Conservation (phyloP, 768 basidiomycete genomes). For the Termitomyces sp. region DNA sequence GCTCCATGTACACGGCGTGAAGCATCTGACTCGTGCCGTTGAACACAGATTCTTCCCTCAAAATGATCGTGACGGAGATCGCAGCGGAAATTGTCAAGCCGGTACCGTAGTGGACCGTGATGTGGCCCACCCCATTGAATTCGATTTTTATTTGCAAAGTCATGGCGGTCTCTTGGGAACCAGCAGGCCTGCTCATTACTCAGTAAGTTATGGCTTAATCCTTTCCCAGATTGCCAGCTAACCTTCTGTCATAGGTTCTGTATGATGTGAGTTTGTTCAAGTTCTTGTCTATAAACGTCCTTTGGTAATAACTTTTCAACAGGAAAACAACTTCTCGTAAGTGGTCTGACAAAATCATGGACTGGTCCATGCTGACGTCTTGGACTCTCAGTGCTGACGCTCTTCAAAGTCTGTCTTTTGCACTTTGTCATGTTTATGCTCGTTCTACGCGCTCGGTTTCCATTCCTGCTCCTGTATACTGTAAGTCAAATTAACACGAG, state of each 20-base stretch:
- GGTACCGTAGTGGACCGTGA: slow-evolving; percentile 75
- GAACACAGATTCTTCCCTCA: slow-evolving; percentile 29
- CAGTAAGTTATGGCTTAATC: slow-evolving; percentile 22
- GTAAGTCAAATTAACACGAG: slow-evolving; percentile 32
- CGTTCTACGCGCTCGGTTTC: slow-evolving; percentile 78
- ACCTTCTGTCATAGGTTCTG: slow-evolving; percentile 25
- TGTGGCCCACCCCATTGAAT: slow-evolving; percentile 66
- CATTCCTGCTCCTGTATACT: slow-evolving; percentile 79
- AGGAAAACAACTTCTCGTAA: slow-evolving; percentile 60
- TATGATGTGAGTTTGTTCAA: slow-evolving; percentile 32
- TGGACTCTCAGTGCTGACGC: slow-evolving; percentile 40
- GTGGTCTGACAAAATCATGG: background rate
- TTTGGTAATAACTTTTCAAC: background rate
- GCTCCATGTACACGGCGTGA: slow-evolving; percentile 6
- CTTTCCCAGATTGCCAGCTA: background rate
- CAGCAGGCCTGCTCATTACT: slow-evolving; percentile 46
- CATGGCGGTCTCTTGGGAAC: slow-evolving; percentile 79
- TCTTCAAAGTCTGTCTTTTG: slow-evolving; percentile 63
- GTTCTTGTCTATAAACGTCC: background rate
- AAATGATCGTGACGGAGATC: slow-evolving; percentile 45
- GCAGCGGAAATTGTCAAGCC: slow-evolving; percentile 68
- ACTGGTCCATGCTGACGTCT: background rate
- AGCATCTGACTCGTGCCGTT: background rate
- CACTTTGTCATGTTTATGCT: slow-evolving; percentile 51
- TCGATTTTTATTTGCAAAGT: slow-evolving; percentile 75